A percentile compares a stretch with the other conserved stretches of the same genome.
Evolutionary conservation across 2,329 filamentous ascomycete species (phyloP).

Genomic region (Oidium heveae): DNA sequence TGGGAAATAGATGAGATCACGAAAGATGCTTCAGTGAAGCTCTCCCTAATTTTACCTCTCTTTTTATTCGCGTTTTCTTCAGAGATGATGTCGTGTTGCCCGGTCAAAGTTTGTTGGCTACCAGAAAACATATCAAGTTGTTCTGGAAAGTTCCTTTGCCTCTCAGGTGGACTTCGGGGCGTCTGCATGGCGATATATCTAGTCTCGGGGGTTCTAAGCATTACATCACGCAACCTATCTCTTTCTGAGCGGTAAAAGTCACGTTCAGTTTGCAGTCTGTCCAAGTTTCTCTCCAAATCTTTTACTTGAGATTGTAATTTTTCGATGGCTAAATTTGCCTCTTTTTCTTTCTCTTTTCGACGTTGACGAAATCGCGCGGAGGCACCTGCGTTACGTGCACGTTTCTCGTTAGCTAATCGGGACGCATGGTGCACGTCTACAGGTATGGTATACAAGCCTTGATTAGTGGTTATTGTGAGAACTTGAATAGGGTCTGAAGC

Average conservation of each 20-base stretch:
- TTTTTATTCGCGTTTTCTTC: too few relatives aligned
- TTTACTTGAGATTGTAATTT: slow-evolving; percentile 46
- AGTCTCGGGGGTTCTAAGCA: slow-evolving; percentile 31
- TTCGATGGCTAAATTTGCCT: slow-evolving; percentile 42
- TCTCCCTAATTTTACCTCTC: too few relatives aligned
- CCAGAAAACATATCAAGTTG: too few relatives aligned
- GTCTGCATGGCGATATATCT: slow-evolving; percentile 25
- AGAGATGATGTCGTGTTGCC: too few relatives aligned
- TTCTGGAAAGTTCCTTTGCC: too few relatives aligned
- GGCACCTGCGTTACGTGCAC: slow-evolving; percentile 62
- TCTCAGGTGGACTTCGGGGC: slow-evolving; percentile 22
- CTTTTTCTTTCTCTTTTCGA: slow-evolving; percentile 59
- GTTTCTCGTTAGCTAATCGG: slow-evolving; percentile 61
- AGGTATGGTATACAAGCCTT: slow-evolving; percentile 34
- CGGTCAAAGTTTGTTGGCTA: too few relatives aligned
- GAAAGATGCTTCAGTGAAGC: too few relatives aligned
- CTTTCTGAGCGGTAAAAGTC: slow-evolving; percentile 53
- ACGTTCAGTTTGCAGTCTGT: slow-evolving; percentile 31
- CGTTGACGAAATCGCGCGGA: slow-evolving; percentile 61
- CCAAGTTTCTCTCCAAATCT: slow-evolving; percentile 29
- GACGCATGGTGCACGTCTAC: slow-evolving; percentile 66
- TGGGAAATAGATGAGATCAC: too few relatives aligned
- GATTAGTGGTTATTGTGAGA: slow-evolving; percentile 19
- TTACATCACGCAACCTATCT: slow-evolving; percentile 42
- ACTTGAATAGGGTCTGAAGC: slow-evolving; percentile 13